Conservation (phyloP, 257 asterid genomes). For the Nicotiana benthamiana region DNA sequence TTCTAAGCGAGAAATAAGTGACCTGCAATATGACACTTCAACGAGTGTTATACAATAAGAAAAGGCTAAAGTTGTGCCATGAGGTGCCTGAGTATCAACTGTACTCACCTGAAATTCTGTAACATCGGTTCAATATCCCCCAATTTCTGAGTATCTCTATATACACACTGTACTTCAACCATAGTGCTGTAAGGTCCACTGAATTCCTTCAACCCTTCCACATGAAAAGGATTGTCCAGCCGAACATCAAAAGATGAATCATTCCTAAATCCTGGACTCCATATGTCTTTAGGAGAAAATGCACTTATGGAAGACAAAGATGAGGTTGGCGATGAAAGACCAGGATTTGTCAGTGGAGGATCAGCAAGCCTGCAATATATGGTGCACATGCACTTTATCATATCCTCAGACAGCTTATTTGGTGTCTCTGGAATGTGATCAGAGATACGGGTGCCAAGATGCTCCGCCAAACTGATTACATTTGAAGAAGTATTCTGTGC, state of each 20-base stretch:
- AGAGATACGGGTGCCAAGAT: constrained; percentile 79
- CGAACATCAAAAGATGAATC: constrained; percentile 81
- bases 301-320: constrained; percentile 66
- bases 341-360: constrained; percentile 53
- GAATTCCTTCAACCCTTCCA: constrained; percentile 89
- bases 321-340: constrained; percentile 82
- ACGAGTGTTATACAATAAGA: background rate
- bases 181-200: constrained; percentile 99
- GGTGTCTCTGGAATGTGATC: constrained; percentile 84
- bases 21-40: constrained; percentile 36
- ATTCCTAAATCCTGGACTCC: constrained; percentile 83
- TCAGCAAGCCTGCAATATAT: constrained; percentile 88
- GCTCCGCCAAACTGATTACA: constrained; percentile 87
- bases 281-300: constrained; percentile 66
- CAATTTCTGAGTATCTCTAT: constrained; percentile 73
- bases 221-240: constrained; percentile 83
- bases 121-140: constrained; percentile 63
- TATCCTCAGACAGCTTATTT: constrained; percentile 85
- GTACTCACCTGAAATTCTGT: constrained; percentile 63
- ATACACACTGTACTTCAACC: constrained; percentile 80
- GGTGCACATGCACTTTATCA: constrained; percentile 84
- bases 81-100: background rate
- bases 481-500: constrained; percentile 54
- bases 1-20: constrained; percentile 79
- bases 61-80: background rate